Evolutionary conservation across 1,284 basidiomycete genomes (phyloP).

Genomic region (Austroboletus niveus): DNA sequence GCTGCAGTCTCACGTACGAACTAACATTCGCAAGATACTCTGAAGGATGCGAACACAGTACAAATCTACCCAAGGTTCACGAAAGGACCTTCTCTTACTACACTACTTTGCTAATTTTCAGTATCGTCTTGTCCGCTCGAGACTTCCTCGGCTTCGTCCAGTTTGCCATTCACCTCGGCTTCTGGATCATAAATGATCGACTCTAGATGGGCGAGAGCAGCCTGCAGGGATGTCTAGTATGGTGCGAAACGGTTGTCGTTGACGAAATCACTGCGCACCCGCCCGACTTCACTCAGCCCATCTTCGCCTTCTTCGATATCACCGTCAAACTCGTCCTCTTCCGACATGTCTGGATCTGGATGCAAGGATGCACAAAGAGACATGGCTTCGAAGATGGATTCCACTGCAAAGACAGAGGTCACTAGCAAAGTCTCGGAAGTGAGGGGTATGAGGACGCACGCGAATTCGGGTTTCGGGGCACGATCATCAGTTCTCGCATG

Average conservation of each 20-base stretch:
- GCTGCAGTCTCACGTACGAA: too few relatives aligned
- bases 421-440: conserved; percentile 8
- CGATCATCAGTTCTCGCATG: conserved; percentile 77
- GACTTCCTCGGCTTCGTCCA: conserved; percentile 14
- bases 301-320: conserved; percentile 59
- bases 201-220: conserved; percentile 72
- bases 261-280: conserved; percentile 91
- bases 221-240: conserved; percentile 73
- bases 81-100: neutral
- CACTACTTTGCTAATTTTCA: conserved; percentile 2
- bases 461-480: conserved; percentile 55
- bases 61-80: neutral
- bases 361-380: conserved; percentile 90
- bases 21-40: too few relatives aligned
- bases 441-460: conserved; percentile 46
- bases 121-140: conserved; percentile 16
- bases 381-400: conserved; percentile 84
- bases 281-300: conserved; percentile 81
- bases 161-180: conserved; percentile 17
- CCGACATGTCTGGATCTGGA: conserved; percentile 65
- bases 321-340: conserved; percentile 53
- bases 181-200: conserved; percentile 61
- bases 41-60: too few relatives aligned
- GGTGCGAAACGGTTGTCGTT: conserved; percentile 80
- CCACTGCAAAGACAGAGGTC: conserved; percentile 51